Evolutionary conservation across 2,329 filamentous ascomycete genomes (phyloP).

Genomic region (Kalmusia sp.): DNA sequence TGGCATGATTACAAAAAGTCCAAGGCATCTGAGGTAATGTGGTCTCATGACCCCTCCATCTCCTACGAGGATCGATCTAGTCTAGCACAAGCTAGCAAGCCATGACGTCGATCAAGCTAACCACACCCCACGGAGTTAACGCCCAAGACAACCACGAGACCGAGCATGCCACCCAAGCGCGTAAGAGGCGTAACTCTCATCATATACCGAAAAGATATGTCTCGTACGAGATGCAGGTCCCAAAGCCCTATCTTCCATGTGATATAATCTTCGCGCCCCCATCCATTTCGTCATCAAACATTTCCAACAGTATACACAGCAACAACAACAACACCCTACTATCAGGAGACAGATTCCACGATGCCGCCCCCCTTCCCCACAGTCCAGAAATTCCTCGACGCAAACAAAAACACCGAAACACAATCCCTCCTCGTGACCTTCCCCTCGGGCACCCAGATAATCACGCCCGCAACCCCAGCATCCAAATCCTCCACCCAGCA

Average conservation of each 20-base stretch:
- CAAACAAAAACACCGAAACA: background rate
- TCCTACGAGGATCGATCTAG: too few species aligned
- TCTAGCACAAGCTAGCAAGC: background rate
- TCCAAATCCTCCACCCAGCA: background rate
- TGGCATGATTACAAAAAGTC: too few species aligned
- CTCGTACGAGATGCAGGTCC: background rate
- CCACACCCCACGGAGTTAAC: background rate
- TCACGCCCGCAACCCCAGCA: background rate
- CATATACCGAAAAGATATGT: background rate
- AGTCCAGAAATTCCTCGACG: constrained; percentile 1
- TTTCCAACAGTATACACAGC: background rate
- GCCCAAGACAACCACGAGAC: background rate
- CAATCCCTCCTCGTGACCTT: background rate
- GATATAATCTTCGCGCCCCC: background rate
- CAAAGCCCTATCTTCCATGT: background rate
- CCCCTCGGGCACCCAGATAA: background rate
- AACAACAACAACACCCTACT: background rate
- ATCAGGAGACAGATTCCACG: background rate
- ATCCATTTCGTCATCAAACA: constrained; percentile 4
- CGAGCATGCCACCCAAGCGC: background rate
- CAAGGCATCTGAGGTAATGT: too few species aligned
- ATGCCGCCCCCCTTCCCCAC: background rate
- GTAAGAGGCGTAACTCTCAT: background rate
- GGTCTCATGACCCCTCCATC: too few species aligned
- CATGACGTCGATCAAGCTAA: background rate